Evolutionary conservation across 1,284 basidiomycete genomes (phyloP).

Genomic region (Sporisorium sorghi): DNA sequence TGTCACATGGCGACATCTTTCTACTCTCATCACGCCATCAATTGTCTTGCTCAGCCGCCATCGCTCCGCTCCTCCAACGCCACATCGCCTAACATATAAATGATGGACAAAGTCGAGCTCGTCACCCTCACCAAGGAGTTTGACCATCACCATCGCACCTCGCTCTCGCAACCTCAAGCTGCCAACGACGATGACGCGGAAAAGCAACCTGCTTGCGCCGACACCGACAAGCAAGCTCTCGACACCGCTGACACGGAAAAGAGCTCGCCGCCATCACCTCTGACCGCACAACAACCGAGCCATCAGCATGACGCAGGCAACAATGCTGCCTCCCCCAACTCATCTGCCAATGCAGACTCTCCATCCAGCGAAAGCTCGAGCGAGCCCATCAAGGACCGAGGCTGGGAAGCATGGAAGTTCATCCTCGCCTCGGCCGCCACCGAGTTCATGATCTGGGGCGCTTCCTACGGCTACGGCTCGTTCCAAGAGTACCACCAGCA

Average conservation of each 20-base stretch:
- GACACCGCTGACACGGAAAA: background rate
- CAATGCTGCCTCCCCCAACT: background rate
- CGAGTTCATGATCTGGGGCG: slow-evolving; percentile 58
- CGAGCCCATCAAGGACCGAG: slow-evolving; percentile 23
- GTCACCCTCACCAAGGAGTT: slow-evolving; percentile 19
- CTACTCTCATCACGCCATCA: slow-evolving; percentile 13
- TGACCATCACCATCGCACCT: slow-evolving; percentile 7
- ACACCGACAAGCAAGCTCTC: slow-evolving; percentile 10
- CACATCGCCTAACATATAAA: background rate
- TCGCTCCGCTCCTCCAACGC: background rate
- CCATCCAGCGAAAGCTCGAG: background rate
- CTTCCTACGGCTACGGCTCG: slow-evolving; percentile 58
- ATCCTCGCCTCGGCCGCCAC: slow-evolving; percentile 34
- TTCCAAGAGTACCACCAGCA: slow-evolving; percentile 65
- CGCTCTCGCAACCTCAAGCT: background rate
- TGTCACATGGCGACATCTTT: slow-evolving; percentile 16
- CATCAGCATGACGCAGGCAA: background rate
- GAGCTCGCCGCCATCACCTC: background rate
- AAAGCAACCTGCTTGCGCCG: background rate
- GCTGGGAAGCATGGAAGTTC: slow-evolving; percentile 46
- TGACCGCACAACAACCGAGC: background rate
- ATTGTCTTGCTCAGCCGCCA: background rate
- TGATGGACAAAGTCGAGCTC: slow-evolving; percentile 36
- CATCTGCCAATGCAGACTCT: background rate
- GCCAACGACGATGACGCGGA: background rate